Base-by-base conservation (phyloP, 768 basidiomycete genomes). In the Kwoniella mangroviensis region DNA sequence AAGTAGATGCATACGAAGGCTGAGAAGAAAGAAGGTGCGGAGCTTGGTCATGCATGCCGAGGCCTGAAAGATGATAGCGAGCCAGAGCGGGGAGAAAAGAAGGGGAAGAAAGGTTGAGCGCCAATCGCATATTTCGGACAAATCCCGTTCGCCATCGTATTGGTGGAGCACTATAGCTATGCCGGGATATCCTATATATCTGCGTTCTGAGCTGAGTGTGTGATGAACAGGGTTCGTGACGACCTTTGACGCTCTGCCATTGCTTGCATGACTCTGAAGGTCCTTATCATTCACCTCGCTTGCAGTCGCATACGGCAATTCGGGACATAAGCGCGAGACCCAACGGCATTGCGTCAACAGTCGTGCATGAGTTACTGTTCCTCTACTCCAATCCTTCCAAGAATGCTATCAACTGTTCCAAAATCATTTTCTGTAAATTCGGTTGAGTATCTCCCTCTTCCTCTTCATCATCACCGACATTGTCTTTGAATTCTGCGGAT, bases 371-470 rank as follows among this genome's bases (percentile, higher is more conserved):
- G 34, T 34, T 34, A 34, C 34, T 34, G 34, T 34, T 34, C 9
- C 45, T 19, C 45, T 60, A 60, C 21, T 60, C 42, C 40, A 60
- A 60, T 13, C 58, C 58, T n/a, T 58, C 63, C 43, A 71, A 53
- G 70, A 71, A 71, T 5, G 70, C 70, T 41, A 71, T 71, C 17
- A 84, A 68, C 42, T 76, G 75, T 15, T 67, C 78, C 19, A 84
- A 42, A 49, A 84, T 81, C 67, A 78, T 75, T 58, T 65, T 68
- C 68, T 83, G 80, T 60, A 81, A 69, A 45, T 92, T 92, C 41
- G 67, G 49, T 73, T 90, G 90, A 66, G 86, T 87, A 26, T 86
- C 85, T 40, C 82, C 82, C 22, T 84, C 84, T 54, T 84, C 84
- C 1, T 42, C 73, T 24, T 64, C 68, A 12, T 84, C 76, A 12